Percentiles rank a stretch among this genome's conserved stretches.
These are phyloP conservation scores for Colletotrichum truncatum DNA, from an alignment of 2,329 filamentous ascomycete genomes.

Conservation along the genomic window DNA sequence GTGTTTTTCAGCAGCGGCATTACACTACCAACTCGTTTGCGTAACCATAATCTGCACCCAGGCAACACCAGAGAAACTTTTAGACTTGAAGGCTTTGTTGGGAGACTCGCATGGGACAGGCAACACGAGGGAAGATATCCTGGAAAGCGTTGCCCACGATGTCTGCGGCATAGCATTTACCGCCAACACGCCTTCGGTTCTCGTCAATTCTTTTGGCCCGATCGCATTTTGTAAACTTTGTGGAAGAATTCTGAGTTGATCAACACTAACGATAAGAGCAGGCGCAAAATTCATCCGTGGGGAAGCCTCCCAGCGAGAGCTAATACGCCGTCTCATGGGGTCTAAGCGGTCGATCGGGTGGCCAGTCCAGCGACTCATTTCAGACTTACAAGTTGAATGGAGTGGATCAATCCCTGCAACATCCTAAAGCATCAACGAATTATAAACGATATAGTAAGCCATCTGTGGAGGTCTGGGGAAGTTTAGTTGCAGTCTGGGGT, in stretches of 20 bases:
- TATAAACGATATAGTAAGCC: background rate
- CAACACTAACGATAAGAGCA: background rate
- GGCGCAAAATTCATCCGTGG: constrained; percentile 42
- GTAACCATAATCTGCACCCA: constrained; percentile 41
- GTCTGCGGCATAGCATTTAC: constrained; percentile 56
- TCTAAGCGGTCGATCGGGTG: constrained; percentile 47
- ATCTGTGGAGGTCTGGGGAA: background rate
- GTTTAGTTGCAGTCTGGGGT: background rate
- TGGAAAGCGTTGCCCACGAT: constrained; percentile 45
- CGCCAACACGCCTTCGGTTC: constrained; percentile 48
- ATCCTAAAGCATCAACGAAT: background rate
- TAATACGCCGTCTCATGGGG: constrained; percentile 41
- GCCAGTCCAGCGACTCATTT: constrained; percentile 47
- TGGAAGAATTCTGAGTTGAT: no score
- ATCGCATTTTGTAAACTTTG: constrained; percentile 52
- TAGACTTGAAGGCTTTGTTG: background rate
- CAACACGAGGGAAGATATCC: constrained; percentile 33
- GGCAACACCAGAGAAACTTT: constrained; percentile 25
- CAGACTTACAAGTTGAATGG: constrained; percentile 41
- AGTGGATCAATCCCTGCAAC: background rate
- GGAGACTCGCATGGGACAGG: background rate
- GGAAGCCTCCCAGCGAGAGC: constrained; percentile 40
- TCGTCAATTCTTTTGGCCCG: constrained; percentile 59
- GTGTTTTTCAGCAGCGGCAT: constrained; percentile 44
- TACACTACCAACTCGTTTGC: constrained; percentile 52